Conservation (phyloP, 2,329 filamentous ascomycete species). For the Fusarium gaditjirri region DNA sequence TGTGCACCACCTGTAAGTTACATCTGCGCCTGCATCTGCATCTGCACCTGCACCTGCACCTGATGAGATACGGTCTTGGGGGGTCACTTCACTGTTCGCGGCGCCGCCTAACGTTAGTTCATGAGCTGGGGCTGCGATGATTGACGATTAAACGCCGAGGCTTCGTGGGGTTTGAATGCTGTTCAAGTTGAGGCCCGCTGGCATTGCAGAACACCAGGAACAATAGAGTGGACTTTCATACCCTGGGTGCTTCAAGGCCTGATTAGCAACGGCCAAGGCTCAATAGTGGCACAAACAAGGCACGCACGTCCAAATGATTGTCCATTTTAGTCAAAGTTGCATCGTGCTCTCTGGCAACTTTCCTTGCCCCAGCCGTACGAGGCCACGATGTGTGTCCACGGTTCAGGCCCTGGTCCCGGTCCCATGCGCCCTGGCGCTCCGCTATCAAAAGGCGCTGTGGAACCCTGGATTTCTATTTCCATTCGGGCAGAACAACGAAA, state of each 20-base stretch:
- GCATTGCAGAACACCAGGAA: conserved; percentile 3
- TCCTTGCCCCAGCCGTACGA: conserved; percentile 32
- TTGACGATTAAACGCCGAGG: conserved; percentile 15
- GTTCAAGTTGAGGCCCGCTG: conserved; percentile 25
- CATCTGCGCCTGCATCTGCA: conserved; percentile 31
- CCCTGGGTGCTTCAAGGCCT: conserved; percentile 1
- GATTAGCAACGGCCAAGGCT: neutral
- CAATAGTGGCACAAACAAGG: conserved; percentile 12
- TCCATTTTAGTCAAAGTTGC: conserved; percentile 28
- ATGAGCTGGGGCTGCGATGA: conserved; percentile 9
- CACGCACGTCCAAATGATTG: conserved; percentile 11
- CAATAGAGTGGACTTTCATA: neutral
- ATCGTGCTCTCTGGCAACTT: conserved; percentile 31
- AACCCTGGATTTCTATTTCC: conserved; percentile 17
- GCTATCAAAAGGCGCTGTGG: conserved; percentile 14
- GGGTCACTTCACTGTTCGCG: conserved; percentile 18
- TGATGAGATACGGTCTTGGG: conserved; percentile 28
- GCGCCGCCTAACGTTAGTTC: conserved; percentile 6
- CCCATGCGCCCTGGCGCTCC: conserved; percentile 23
- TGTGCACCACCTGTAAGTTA: conserved; percentile 10
- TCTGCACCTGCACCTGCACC: conserved; percentile 27
- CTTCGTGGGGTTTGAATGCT: conserved; percentile 18
- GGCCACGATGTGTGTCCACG: conserved; percentile 28
- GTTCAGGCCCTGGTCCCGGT: conserved; percentile 17
- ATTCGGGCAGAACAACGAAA: conserved; percentile 13